phyloP scores from a whole-genome alignment of 139 green algal genomes.

The Picochlorum costavermella region DNA sequence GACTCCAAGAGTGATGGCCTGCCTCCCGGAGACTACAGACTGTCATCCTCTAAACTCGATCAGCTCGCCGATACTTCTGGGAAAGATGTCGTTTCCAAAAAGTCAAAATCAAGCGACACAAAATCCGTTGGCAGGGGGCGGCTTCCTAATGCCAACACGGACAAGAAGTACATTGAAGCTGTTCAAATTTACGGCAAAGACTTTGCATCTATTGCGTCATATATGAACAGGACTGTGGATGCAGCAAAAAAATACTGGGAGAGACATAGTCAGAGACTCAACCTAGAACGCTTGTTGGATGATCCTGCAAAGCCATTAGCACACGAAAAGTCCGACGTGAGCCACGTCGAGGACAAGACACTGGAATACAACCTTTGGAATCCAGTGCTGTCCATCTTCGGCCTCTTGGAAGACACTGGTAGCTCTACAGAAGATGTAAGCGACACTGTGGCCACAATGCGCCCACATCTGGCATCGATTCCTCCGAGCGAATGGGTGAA shows the following conservation, averaged over 20 bases:
- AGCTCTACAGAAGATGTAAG: background rate
- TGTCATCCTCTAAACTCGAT: too few relatives aligned
- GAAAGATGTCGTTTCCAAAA: background rate
- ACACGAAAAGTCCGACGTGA: background rate
- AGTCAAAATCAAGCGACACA: background rate
- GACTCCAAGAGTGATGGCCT: too few relatives aligned
- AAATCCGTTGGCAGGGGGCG: constrained; percentile 2
- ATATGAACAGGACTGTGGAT: constrained; percentile 29
- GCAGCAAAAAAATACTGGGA: constrained; percentile 49
- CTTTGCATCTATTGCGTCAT: constrained; percentile 23
- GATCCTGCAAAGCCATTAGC: background rate
- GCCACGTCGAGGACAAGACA: background rate
- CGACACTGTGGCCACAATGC: background rate
- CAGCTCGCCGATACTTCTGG: too few relatives aligned
- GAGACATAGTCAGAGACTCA: constrained; percentile 42
- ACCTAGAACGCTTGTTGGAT: constrained; percentile 32
- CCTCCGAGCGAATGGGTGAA: background rate
- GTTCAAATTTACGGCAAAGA: constrained; percentile 42
- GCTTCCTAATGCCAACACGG: constrained; percentile 11
- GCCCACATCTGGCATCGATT: background rate
- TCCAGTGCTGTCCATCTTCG: background rate
- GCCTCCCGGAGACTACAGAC: too few relatives aligned
- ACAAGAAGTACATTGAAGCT: constrained; percentile 49
- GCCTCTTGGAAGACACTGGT: background rate
- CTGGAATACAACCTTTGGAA: background rate